These are phyloP conservation scores for Cyberlindnera xylosilytica DNA, from an alignment of 805 yeast genomes.

Conservation along the genomic window DNA sequence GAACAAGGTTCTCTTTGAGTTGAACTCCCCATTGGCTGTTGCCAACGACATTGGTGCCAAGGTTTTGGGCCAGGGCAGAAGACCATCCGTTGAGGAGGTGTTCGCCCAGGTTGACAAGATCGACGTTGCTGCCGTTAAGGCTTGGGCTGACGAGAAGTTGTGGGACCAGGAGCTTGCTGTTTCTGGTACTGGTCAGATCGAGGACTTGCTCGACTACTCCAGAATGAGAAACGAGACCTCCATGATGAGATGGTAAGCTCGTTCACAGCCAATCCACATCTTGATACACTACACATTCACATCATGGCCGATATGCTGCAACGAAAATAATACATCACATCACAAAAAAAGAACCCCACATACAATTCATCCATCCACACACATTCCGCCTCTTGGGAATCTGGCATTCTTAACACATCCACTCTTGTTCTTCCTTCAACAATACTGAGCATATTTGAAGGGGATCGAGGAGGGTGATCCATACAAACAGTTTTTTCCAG, in stretches of 20 bases:
- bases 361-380: background rate
- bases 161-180: slow-evolving; percentile 86
- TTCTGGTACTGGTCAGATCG: slow-evolving; percentile 84
- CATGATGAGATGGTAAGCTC: slow-evolving; percentile 70
- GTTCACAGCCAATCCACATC: background rate
- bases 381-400: background rate
- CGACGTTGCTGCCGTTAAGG: slow-evolving; percentile 53
- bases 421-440: background rate
- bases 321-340: slow-evolving; percentile 1
- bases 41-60: slow-evolving; percentile 57
- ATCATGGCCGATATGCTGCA: slow-evolving; percentile 1
- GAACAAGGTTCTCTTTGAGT: slow-evolving; percentile 51
- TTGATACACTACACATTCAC: slow-evolving; percentile 1
- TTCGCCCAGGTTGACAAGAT: slow-evolving; percentile 62
- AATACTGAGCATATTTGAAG: background rate
- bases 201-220: slow-evolving; percentile 77
- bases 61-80: slow-evolving; percentile 58
- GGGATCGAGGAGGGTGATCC: background rate
- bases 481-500: background rate
- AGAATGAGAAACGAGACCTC: slow-evolving; percentile 88
- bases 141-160: slow-evolving; percentile 72
- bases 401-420: background rate
- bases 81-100: slow-evolving; percentile 57
- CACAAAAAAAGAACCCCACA: background rate
- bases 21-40: slow-evolving; percentile 47